These are phyloP conservation scores for Cicer cuneatum DNA, from an alignment of 306 rosid genomes.

Conservation along the genomic window DNA sequence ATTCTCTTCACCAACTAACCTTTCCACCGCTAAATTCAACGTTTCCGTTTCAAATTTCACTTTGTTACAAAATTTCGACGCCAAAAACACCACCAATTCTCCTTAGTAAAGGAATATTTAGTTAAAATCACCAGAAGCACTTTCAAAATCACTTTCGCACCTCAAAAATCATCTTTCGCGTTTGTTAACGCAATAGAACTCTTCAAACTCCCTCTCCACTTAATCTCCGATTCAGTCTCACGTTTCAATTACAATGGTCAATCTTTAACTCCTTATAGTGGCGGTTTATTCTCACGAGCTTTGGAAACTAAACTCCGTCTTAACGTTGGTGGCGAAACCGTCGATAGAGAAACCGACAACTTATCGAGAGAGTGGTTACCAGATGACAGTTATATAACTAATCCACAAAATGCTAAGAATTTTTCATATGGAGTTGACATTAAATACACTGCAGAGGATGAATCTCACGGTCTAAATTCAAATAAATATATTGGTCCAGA, in stretches of 20 bases:
- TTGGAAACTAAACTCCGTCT: slow-evolving; percentile 46
- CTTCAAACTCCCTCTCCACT: slow-evolving; percentile 39
- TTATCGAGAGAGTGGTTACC: slow-evolving; percentile 48
- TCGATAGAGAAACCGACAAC: background rate
- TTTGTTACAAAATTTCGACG: slow-evolving; percentile 36
- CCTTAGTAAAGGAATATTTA: slow-evolving; percentile 44
- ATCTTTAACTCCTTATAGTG: rapidly evolving
- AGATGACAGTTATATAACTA: slow-evolving; percentile 41
- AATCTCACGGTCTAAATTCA: slow-evolving; percentile 6
- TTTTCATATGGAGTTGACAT: rapidly evolving
- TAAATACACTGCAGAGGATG: background rate
- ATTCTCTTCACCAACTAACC: slow-evolving; percentile 36
- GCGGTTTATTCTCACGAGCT: slow-evolving; percentile 14
- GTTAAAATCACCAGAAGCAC: background rate
- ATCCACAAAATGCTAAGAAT: background rate
- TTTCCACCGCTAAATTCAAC: slow-evolving; percentile 51
- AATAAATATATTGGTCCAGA: slow-evolving; percentile 10
- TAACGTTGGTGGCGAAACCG: slow-evolving; percentile 43
- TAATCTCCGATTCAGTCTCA: rapidly evolving
- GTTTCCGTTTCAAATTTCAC: slow-evolving; percentile 45
- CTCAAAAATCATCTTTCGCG: slow-evolving; percentile 39
- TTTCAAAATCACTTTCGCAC: slow-evolving; percentile 34
- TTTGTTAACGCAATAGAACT: slow-evolving; percentile 66
- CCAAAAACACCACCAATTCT: background rate
- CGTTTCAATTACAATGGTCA: background rate